Evolutionary conservation across 306 rosid genomes (phyloP).

Genomic region (Calophaca sinica): DNA sequence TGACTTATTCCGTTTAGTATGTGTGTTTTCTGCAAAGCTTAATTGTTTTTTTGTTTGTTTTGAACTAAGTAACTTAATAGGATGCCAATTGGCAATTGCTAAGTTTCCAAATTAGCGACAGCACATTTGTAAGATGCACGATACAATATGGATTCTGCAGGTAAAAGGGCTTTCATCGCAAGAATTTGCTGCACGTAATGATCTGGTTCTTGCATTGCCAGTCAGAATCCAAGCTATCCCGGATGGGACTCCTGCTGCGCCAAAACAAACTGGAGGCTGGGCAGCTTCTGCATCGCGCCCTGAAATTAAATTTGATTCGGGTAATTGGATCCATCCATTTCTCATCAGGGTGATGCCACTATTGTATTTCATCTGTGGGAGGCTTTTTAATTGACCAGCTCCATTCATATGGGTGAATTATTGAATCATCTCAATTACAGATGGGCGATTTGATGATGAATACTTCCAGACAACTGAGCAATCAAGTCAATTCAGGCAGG

Average conservation of each 20-base stretch:
- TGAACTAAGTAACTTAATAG: background rate
- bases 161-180: conserved; percentile 87
- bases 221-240: conserved; percentile 95
- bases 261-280: conserved; percentile 92
- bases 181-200: conserved; percentile 97
- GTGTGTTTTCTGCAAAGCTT: background rate
- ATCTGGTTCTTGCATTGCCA: conserved; percentile 91
- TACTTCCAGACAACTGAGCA: conserved; percentile 80
- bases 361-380: background rate
- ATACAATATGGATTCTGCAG: conserved; percentile 50
- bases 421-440: conserved; percentile 53
- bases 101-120: conserved; percentile 4
- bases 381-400: conserved; percentile 3
- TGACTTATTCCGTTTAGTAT: conserved; percentile 15
- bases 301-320: conserved; percentile 93
- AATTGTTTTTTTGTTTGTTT: background rate
- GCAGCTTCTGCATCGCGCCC: conserved; percentile 82
- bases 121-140: conserved; percentile 20
- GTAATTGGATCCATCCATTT: conserved; percentile 50
- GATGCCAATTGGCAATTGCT: background rate
- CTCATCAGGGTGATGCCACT: conserved; percentile 27
- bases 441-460: conserved; percentile 85
- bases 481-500: conserved; percentile 85
- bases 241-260: conserved; percentile 85
- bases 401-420: conserved; percentile 40